phyloP scores from a whole-genome alignment of 2,329 filamentous ascomycete species.

The Xylaria sp. region DNA sequence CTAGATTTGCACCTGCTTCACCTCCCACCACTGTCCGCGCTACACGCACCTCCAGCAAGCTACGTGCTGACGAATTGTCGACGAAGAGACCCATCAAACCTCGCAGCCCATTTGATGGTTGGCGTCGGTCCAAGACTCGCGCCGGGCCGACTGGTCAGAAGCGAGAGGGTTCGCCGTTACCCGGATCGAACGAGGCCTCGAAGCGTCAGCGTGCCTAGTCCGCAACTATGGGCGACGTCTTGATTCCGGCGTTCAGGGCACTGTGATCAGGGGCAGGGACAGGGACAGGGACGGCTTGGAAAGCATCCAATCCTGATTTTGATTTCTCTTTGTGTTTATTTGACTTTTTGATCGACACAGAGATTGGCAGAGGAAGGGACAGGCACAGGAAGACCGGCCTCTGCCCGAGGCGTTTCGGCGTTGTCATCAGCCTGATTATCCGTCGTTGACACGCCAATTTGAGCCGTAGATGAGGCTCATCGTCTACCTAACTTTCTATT shows the following conservation, averaged over 20 bases:
- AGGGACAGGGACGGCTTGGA: slow-evolving; percentile 4
- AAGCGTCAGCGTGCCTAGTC: slow-evolving; percentile 39
- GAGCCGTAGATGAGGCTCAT: not conserved
- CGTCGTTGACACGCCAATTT: not conserved
- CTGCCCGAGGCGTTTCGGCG: slow-evolving; percentile 10
- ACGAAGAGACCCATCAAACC: slow-evolving; percentile 42
- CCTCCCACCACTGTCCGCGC: slow-evolving; percentile 65
- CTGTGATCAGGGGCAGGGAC: too few relatives aligned
- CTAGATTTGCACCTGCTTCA: slow-evolving; percentile 59
- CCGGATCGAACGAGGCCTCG: slow-evolving; percentile 32
- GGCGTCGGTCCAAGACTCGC: slow-evolving; percentile 66
- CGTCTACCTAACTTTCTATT: not conserved
- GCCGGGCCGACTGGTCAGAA: slow-evolving; percentile 46
- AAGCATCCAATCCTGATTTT: not conserved
- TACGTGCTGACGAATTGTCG: slow-evolving; percentile 46
- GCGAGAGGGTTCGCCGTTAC: slow-evolving; percentile 44
- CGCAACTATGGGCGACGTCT: slow-evolving; percentile 14
- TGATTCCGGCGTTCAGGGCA: slow-evolving; percentile 13
- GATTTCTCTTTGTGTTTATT: slow-evolving; percentile 28
- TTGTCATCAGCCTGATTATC: slow-evolving; percentile 1
- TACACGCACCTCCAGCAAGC: slow-evolving; percentile 59
- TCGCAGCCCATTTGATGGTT: slow-evolving; percentile 67
- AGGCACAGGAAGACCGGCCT: not conserved
- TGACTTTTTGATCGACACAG: slow-evolving; percentile 5
- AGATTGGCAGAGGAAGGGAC: slow-evolving; percentile 2